Conservation (phyloP, 1,284 basidiomycete species). For the Apiotrichum gamsii region DNA sequence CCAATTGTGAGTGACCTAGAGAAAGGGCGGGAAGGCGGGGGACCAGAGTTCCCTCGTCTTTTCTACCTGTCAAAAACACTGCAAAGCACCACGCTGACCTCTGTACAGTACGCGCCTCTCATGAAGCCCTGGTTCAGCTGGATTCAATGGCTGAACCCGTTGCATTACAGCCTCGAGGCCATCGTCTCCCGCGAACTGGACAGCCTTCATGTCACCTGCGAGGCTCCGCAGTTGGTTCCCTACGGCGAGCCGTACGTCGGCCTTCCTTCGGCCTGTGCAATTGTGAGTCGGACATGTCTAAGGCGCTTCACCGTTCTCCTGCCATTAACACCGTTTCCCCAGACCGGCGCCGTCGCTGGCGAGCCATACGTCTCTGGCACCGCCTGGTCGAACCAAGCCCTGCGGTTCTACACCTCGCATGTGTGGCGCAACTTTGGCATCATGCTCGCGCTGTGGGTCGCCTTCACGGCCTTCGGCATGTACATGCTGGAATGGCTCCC, state of each 20-base stretch:
- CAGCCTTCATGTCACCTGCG: slow-evolving; percentile 42
- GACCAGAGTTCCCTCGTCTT: background rate
- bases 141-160: slow-evolving; percentile 28
- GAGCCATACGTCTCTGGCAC: slow-evolving; percentile 12
- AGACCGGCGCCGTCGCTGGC: slow-evolving; percentile 35
- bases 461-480: slow-evolving; percentile 18
- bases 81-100: too few species aligned
- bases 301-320: too few species aligned
- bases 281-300: too few species aligned
- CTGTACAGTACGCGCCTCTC: slow-evolving; percentile 28
- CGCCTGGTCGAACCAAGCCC: slow-evolving; percentile 42
- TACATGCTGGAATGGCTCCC: slow-evolving; percentile 19
- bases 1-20: slow-evolving; percentile 30
- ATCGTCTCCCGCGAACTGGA: slow-evolving; percentile 49
- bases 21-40: too few species aligned
- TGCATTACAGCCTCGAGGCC: slow-evolving; percentile 37
- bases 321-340: too few species aligned
- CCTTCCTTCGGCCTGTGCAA: slow-evolving; percentile 36
- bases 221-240: slow-evolving; percentile 43
- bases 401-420: slow-evolving; percentile 42
- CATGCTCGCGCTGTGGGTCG: slow-evolving; percentile 42
- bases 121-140: slow-evolving; percentile 34
- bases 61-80: background rate
- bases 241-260: slow-evolving; percentile 39
- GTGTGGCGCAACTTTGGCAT: slow-evolving; percentile 52